Conservation (phyloP, 2,329 filamentous ascomycete genomes). For the Pleoardoris graminearum region DNA sequence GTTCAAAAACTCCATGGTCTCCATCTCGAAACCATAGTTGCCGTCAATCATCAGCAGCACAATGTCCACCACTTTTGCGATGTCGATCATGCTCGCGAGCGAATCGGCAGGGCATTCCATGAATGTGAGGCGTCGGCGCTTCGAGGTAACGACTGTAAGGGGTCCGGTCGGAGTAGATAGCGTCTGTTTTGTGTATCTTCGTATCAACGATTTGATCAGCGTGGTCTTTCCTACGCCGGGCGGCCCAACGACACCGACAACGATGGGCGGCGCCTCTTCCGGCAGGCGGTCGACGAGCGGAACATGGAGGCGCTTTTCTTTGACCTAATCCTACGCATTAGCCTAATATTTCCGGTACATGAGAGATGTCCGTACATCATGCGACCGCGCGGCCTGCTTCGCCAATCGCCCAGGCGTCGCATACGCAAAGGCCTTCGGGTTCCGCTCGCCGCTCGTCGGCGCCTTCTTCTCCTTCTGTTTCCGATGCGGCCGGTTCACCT, state of each 20-base stretch:
- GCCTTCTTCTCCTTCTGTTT: slow-evolving; percentile 89
- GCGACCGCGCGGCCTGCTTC: slow-evolving; percentile 71
- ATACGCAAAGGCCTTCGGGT: slow-evolving; percentile 89
- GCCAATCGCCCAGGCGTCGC: slow-evolving; percentile 79
- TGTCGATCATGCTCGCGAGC: slow-evolving; percentile 93
- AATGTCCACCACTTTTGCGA: slow-evolving; percentile 96
- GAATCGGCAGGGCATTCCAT: slow-evolving; percentile 94
- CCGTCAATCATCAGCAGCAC: slow-evolving; percentile 98
- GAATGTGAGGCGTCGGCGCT: slow-evolving; percentile 91
- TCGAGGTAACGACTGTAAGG: slow-evolving; percentile 94
- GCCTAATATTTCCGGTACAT: neutral
- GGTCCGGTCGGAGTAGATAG: slow-evolving; percentile 87
- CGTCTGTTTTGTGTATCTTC: slow-evolving; percentile 93
- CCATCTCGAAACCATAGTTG: slow-evolving; percentile 99
- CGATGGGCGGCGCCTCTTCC: slow-evolving; percentile 89
- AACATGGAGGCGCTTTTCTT: slow-evolving; percentile 95
- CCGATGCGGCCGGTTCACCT: slow-evolving; percentile 83
- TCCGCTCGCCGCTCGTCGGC: slow-evolving; percentile 67
- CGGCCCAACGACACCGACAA: slow-evolving; percentile 92
- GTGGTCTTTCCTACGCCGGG: slow-evolving; percentile 95
- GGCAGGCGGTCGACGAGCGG: slow-evolving; percentile 94
- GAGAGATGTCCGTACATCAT: slow-evolving; percentile 64
- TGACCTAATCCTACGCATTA: slow-evolving; percentile 61
- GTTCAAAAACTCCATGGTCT: slow-evolving; percentile 99
- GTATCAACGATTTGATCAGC: slow-evolving; percentile 89